Percentiles rank a stretch among this genome's conserved stretches.
phyloP scores from a whole-genome alignment of 23 red algal species.

The Pyropia haitanensis region DNA sequence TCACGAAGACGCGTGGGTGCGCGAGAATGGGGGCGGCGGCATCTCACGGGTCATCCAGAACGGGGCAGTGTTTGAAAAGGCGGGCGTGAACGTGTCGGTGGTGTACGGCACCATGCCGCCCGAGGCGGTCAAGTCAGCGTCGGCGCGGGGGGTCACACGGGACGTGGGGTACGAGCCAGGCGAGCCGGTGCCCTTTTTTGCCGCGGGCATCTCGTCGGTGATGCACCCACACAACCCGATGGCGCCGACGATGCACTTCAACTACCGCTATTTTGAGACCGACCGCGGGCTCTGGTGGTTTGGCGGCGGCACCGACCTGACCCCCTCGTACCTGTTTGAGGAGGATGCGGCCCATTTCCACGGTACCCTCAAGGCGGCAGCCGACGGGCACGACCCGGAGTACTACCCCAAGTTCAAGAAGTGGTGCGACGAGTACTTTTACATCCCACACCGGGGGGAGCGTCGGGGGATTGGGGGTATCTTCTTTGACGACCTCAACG shows the following conservation, averaged over 20 bases:
- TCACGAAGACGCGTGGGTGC: constrained; percentile 88
- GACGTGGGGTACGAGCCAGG: constrained; percentile 76
- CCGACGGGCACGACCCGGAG: constrained; percentile 75
- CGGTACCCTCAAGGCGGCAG: constrained; percentile 65
- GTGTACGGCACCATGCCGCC: constrained; percentile 99
- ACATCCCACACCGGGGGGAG: constrained; percentile 90
- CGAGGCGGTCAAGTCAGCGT: constrained; percentile 85
- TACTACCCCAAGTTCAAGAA: constrained; percentile 91
- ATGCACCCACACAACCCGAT: constrained; percentile 97
- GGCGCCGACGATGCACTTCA: constrained; percentile 99
- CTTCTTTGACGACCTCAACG: constrained; percentile 98
- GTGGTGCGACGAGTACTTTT: constrained; percentile 98
- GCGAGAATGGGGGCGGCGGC: constrained; percentile 80
- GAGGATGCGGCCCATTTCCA: constrained; percentile 89
- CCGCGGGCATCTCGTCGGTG: constrained; percentile 93
- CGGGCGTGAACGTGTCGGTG: constrained; percentile 92
- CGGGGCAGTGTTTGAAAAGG: constrained; percentile 96
- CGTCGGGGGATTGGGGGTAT: constrained; percentile 88
- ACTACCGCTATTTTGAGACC: constrained; percentile 99
- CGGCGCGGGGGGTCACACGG: constrained; percentile 68
- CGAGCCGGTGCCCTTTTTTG: constrained; percentile 96
- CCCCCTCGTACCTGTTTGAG: constrained; percentile 84
- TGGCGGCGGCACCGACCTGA: constrained; percentile 96
- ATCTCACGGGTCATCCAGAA: constrained; percentile 86
- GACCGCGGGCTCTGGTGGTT: constrained; percentile 98